A percentile compares a stretch with the other conserved stretches of the same genome.
These are phyloP conservation scores for Hypomyces rosellus DNA, from an alignment of 2,329 filamentous ascomycete genomes.

Conservation along the genomic window DNA sequence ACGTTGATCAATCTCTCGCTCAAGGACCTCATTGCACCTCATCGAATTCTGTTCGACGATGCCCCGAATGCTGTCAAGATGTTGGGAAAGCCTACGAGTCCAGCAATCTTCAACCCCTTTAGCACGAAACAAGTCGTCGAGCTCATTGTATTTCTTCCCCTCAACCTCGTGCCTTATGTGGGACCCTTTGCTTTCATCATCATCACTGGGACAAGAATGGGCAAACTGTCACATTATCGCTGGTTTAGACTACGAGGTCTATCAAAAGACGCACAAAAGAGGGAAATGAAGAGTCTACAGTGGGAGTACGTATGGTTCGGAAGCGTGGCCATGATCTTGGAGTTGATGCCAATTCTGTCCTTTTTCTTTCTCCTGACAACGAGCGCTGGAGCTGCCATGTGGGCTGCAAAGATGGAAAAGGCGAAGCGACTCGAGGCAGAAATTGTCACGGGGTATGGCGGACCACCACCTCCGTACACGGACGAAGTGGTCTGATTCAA, in stretches of 20 bases:
- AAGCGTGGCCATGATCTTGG: slow-evolving; percentile 72
- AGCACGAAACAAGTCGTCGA: slow-evolving; percentile 86
- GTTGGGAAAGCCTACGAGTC: slow-evolving; percentile 72
- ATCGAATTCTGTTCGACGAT: slow-evolving; percentile 60
- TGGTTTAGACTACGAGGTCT: slow-evolving; percentile 79
- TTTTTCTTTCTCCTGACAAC: slow-evolving; percentile 92
- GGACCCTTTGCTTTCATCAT: slow-evolving; percentile 82
- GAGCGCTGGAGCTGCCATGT: slow-evolving; percentile 76
- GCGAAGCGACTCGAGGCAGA: slow-evolving; percentile 5
- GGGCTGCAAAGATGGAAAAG: slow-evolving; percentile 73
- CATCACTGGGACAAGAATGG: slow-evolving; percentile 78
- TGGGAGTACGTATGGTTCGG: slow-evolving; percentile 95
- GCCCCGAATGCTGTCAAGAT: slow-evolving; percentile 68
- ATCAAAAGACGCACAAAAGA: slow-evolving; percentile 65
- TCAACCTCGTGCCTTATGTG: slow-evolving; percentile 81
- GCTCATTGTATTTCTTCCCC: slow-evolving; percentile 68
- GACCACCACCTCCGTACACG: slow-evolving; percentile 2
- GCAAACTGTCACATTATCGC: slow-evolving; percentile 83
- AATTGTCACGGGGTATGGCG: not conserved
- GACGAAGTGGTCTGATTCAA: slow-evolving; percentile 4
- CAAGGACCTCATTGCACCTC: slow-evolving; percentile 59
- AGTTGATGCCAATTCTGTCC: slow-evolving; percentile 84
- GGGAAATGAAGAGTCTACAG: slow-evolving; percentile 58
- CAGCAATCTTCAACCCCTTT: slow-evolving; percentile 80
- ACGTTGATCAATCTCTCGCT: slow-evolving; percentile 71